Conservation (phyloP, 2,329 filamentous ascomycete genomes). For the Colletotrichum sp. region DNA sequence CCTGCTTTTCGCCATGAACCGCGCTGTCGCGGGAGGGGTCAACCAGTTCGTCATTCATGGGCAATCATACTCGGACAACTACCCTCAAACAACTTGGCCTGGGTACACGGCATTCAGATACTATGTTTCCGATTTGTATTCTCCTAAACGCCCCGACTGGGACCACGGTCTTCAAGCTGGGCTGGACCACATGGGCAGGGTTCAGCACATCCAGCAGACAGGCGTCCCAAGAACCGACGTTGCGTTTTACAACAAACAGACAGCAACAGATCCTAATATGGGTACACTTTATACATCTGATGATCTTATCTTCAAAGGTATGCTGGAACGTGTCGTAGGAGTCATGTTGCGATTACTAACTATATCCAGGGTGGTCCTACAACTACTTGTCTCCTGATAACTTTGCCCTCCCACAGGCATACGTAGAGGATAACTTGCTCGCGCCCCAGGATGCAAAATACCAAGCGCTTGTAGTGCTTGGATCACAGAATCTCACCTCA, state of each 20-base stretch:
- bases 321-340: background rate
- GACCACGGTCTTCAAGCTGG: slow-evolving; percentile 13
- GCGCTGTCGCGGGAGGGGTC: slow-evolving; percentile 42
- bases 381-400: slow-evolving; percentile 51
- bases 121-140: slow-evolving; percentile 43
- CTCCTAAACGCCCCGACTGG: slow-evolving; percentile 45
- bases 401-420: slow-evolving; percentile 40
- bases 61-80: slow-evolving; percentile 41
- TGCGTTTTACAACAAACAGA: background rate
- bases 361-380: slow-evolving; percentile 39
- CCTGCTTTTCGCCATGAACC: slow-evolving; percentile 39
- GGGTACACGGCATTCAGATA: slow-evolving; percentile 49
- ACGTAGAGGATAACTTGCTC: slow-evolving; percentile 38
- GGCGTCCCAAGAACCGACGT: slow-evolving; percentile 33
- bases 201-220: slow-evolving; percentile 39
- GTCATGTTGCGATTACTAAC: background rate
- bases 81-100: slow-evolving; percentile 53
- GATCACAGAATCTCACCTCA: slow-evolving; percentile 39
- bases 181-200: slow-evolving; percentile 37
- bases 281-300: slow-evolving; percentile 32
- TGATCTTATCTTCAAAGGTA: slow-evolving; percentile 13
- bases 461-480: slow-evolving; percentile 44
- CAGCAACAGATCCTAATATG: background rate
- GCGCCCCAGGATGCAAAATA: slow-evolving; percentile 43
- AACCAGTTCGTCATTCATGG: slow-evolving; percentile 52